Evolutionary conservation across 352 stramenopile genomes (phyloP), one percentile per base, ranked within the genome.

Genomic region (Phytophthora tentaculata): DNA sequence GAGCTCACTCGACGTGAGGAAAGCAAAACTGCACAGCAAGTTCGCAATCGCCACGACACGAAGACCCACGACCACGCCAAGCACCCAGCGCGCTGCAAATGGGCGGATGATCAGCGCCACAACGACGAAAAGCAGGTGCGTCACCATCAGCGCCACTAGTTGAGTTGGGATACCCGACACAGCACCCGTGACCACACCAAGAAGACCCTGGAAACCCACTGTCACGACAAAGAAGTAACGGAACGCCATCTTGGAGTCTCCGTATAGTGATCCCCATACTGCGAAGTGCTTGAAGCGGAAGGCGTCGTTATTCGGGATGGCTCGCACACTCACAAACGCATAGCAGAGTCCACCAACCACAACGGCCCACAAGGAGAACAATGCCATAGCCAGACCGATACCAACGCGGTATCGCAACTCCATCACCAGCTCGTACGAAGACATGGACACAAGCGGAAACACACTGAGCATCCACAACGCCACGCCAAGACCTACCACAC

Each of bases 161-260:
- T 92, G 84, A 12, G 71, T 72, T 13, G 82, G 74, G 1, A 75
- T 65, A 39, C 78, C 68, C 24, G 75, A 71, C 17, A 91, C 69
- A 16, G 70, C 65, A 13, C 84, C 86, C 22, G 86, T 80, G 20
- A 90, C 14, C 12, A 84, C 58, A 41, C 84, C 86, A 14, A 77
- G 76, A 22, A 86, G 51, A 13, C 75, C 71, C 45, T 92, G 78
- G 52, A 87, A 84, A 10, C 80, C 47, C 41, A 77, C 69, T 7
- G 78, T 65, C 19, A 81, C 73, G 4, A 87, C 70, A 54, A 91
- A 91, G 51, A 91, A 92, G 53, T 86, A 88, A 0, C 86, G 84
- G 43, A 81, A 78, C 16, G 61, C 39, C 54, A 80, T 80, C 50
- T 81, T 87, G 7, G 64, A 70, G 51, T 86, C 77, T 1, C 76